phyloP scores from a whole-genome alignment of 2,329 filamentous ascomycete genomes.

The Apiospora koreana region DNA sequence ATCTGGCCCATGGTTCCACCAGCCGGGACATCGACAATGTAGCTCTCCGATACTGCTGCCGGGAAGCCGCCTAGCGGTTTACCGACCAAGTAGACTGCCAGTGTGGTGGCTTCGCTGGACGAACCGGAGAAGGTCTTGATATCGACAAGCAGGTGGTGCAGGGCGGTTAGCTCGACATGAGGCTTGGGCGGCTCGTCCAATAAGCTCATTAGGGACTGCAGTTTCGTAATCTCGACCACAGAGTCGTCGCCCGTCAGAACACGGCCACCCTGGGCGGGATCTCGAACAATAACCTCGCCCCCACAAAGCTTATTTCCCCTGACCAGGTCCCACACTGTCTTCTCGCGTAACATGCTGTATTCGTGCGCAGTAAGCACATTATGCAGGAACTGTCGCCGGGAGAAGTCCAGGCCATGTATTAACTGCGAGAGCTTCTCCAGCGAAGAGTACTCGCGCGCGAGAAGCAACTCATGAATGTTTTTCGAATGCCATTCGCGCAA shows the following conservation, averaged over 20 bases:
- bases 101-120: slow-evolving; percentile 71
- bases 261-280: slow-evolving; percentile 78
- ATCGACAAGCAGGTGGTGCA: slow-evolving; percentile 83
- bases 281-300: slow-evolving; percentile 92
- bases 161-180: slow-evolving; percentile 65
- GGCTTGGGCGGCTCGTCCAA: slow-evolving; percentile 78
- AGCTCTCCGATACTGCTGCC: slow-evolving; percentile 78
- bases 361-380: slow-evolving; percentile 89
- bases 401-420: slow-evolving; percentile 79
- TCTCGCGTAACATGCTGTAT: slow-evolving; percentile 76
- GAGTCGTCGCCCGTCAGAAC: slow-evolving; percentile 92
- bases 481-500: slow-evolving; percentile 98
- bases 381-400: slow-evolving; percentile 87
- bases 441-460: slow-evolving; percentile 77
- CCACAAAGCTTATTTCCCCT: slow-evolving; percentile 91
- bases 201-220: slow-evolving; percentile 96
- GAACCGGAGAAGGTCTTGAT: slow-evolving; percentile 80
- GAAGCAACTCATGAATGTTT: slow-evolving; percentile 87
- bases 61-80: slow-evolving; percentile 66
- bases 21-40: slow-evolving; percentile 74
- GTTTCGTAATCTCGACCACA: slow-evolving; percentile 82
- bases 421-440: slow-evolving; percentile 81
- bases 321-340: slow-evolving; percentile 94
- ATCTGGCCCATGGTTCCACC: slow-evolving; percentile 69
- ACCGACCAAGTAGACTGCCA: slow-evolving; percentile 77